Base-by-base conservation (phyloP, 139 green algal species). In the Pseudopediastrum boryanum region DNA sequence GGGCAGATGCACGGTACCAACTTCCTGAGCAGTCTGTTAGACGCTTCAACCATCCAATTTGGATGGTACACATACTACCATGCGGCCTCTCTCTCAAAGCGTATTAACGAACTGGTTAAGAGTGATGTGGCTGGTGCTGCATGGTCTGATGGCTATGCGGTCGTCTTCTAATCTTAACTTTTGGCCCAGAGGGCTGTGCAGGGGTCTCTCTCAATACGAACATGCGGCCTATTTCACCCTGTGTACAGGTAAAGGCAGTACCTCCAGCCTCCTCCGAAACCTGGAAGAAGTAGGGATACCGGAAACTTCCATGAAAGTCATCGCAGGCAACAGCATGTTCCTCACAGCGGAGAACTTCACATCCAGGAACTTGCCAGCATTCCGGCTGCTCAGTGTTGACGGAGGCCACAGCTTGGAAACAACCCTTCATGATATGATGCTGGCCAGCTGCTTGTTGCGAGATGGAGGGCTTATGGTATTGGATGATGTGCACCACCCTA, bases 331-430 rank as follows among this genome's bases (percentile, higher is more conserved):
- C 51, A 66, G 39, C n/a, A 75, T 71, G 63, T 29, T 50, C 27
- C 29, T 82, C 3, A 42, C 31, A 6, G 61, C 59, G 3, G 29
- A 48, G 38, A 64, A 72, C 59, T 70, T 80, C 56, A 72, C n/a
- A 2, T 42, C 13, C 10, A 38, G 35, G 13, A 46, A 33, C 41
- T 61, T 35, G 27, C 52, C 54, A 2, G 50, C 48, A 41, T 78
- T 83, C 67, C 69, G 77, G 33, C 44, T 83, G 12, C 1, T 83
- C 0, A 63, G 33, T 25, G 63, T 83, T 5, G 77, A 83, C 29
- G 77, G 77, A 6, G 77, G 77, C n/a, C 77, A 83, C 52, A 72
- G 66, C 2, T n/a, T 68, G 54, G 77, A 77, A 21, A 64, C 71
- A 10, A 64, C 71, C 9, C 43, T 77, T 2, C 71, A 77, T 29